These are phyloP conservation scores for Cordyceps fumosorosea DNA, from an alignment of 2,329 filamentous ascomycete species.

Conservation along the genomic window DNA sequence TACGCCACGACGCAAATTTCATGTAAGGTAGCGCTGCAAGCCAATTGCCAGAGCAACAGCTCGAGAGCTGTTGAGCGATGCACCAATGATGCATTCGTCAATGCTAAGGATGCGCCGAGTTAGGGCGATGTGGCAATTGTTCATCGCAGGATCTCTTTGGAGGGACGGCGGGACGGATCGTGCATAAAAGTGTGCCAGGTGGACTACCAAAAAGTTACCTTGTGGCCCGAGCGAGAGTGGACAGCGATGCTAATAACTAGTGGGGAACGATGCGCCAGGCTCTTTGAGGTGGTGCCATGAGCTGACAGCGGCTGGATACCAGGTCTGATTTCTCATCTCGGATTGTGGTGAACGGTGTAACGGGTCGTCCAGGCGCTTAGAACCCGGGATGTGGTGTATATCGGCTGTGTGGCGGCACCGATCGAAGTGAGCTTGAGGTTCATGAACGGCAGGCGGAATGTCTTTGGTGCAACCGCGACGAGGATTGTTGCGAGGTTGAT, in stretches of 20 bases:
- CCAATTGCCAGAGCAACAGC: not conserved
- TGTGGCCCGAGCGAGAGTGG: slow-evolving; percentile 1
- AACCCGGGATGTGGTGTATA: not conserved
- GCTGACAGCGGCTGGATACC: too few relatives aligned
- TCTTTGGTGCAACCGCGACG: not conserved
- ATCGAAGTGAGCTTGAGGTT: not conserved
- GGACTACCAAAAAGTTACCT: not conserved
- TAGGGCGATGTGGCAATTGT: not conserved
- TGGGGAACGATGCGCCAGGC: not conserved
- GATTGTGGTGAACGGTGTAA: not conserved
- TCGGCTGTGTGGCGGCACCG: not conserved
- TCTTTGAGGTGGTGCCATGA: not conserved
- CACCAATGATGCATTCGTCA: not conserved
- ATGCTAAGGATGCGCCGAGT: not conserved
- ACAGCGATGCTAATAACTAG: not conserved
- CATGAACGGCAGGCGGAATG: not conserved
- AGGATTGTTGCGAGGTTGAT: not conserved
- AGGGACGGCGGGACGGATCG: slow-evolving; percentile 5
- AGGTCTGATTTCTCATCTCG: too few relatives aligned
- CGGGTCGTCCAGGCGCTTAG: not conserved
- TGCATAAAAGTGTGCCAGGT: slow-evolving; percentile 1
- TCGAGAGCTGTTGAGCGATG: not conserved
- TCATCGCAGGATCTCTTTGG: not conserved
- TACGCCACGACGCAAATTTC: not conserved
- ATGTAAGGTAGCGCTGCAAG: not conserved